phyloP scores from a whole-genome alignment of 768 basidiomycete genomes.

The Kondoa subrosea region DNA sequence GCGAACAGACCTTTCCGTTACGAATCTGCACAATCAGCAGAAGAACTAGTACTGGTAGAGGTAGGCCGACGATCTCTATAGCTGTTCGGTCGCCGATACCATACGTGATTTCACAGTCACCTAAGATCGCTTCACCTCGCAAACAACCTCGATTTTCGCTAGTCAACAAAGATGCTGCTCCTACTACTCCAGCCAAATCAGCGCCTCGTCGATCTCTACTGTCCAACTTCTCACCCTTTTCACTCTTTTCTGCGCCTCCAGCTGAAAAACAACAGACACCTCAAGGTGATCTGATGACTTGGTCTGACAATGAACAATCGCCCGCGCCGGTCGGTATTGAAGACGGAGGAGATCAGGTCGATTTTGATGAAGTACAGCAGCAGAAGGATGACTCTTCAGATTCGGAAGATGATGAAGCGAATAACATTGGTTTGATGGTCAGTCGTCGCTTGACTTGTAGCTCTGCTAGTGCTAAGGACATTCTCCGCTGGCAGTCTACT shows the following conservation, averaged over 20 bases:
- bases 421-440: neutral
- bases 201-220: neutral
- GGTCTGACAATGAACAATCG: conserved; percentile 2
- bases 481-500: neutral
- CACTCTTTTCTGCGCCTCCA: neutral
- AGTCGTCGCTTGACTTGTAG: neutral
- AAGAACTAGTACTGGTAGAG: conserved; percentile 1
- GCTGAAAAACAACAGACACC: neutral
- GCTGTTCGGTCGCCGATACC: neutral
- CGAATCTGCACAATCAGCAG: too few relatives aligned
- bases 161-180: neutral
- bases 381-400: neutral
- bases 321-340: too few relatives aligned
- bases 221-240: conserved; percentile 6
- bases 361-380: neutral
- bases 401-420: neutral
- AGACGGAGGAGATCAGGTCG: neutral
- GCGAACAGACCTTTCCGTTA: neutral
- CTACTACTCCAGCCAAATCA: neutral
- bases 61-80: neutral
- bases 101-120: neutral
- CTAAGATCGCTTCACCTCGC: neutral
- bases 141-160: conserved; percentile 6
- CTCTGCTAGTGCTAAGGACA: neutral
- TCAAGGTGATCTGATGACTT: conserved; percentile 3